Percentiles rank a stretch among this genome's conserved stretches.
Conservation (phyloP, 2,329 filamentous ascomycete genomes). For the Pestalotiopsis sp. region DNA sequence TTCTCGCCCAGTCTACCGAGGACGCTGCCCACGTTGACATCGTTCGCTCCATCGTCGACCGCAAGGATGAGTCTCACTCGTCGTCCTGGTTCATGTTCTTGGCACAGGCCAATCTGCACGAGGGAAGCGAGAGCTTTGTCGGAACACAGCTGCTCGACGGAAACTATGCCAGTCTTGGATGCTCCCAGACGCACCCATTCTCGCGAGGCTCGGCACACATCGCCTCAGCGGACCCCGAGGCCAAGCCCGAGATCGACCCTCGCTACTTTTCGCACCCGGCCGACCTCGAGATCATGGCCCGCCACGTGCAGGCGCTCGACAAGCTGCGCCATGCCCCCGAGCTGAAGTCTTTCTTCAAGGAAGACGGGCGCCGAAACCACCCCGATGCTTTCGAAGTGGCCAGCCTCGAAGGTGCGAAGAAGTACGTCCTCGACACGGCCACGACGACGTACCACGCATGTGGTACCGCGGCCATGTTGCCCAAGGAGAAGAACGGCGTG, state of each 20-base stretch:
- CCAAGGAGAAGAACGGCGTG: conserved; percentile 40
- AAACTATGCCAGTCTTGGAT: conserved; percentile 39
- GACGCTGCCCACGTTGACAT: conserved; percentile 30
- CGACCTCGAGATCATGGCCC: conserved; percentile 32
- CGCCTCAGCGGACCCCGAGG: conserved; percentile 33
- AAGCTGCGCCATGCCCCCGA: conserved; percentile 27
- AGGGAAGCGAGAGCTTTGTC: conserved; percentile 28
- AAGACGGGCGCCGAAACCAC: conserved; percentile 25
- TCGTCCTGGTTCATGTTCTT: conserved; percentile 21
- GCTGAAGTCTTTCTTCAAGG: conserved; percentile 20
- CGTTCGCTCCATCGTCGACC: conserved; percentile 22
- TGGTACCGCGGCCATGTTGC: conserved; percentile 48
- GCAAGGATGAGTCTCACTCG: conserved; percentile 18
- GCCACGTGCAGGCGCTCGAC: conserved; percentile 33
- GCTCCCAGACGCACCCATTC: conserved; percentile 41
- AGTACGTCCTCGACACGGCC: conserved; percentile 39
- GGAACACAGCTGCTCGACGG: conserved; percentile 32
- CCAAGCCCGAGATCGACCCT: conserved; percentile 39
- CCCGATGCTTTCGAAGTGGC: conserved; percentile 60
- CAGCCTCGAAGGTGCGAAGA: conserved; percentile 53
- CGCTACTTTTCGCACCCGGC: conserved; percentile 37
- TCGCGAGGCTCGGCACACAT: conserved; percentile 44
- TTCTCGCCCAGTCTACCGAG: conserved; percentile 26
- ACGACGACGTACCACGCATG: conserved; percentile 46
- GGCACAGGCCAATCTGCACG: conserved; percentile 18